Evolutionary conservation across 495 filamentous ascomycete genomes (phyloP).

Genomic region (Neurospora intermedia): DNA sequence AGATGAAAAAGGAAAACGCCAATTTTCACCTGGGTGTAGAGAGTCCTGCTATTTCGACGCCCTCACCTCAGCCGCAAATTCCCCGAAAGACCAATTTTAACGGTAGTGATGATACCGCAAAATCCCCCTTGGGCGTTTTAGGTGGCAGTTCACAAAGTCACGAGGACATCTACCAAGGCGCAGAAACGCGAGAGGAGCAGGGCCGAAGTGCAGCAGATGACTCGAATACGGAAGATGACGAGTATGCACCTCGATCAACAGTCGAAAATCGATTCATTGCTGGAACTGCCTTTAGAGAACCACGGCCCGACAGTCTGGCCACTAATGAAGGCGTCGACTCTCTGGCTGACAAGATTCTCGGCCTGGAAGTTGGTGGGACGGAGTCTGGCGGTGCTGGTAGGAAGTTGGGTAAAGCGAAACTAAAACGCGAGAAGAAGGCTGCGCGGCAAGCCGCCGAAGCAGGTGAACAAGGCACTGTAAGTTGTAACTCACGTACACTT

Average conservation of each 20-base stretch:
- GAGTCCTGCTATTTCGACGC: slow-evolving; percentile 17
- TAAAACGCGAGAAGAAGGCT: slow-evolving; percentile 73
- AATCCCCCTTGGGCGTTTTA: neutral
- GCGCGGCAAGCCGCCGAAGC: slow-evolving; percentile 43
- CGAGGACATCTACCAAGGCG: neutral
- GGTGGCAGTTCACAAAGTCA: neutral
- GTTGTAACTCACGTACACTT: slow-evolving; percentile 3
- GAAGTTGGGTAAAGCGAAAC: slow-evolving; percentile 78
- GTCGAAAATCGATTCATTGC: slow-evolving; percentile 28
- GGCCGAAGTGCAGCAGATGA: neutral
- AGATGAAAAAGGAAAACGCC: slow-evolving; percentile 73
- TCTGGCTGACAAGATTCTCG: slow-evolving; percentile 5
- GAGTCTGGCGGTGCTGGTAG: slow-evolving; percentile 15
- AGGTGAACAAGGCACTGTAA: slow-evolving; percentile 26
- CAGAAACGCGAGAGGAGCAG: neutral
- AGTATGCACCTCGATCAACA: slow-evolving; percentile 32
- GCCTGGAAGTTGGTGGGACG: slow-evolving; percentile 8
- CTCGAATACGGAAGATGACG: slow-evolving; percentile 24
- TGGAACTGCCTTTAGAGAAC: neutral
- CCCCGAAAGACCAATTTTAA: neutral
- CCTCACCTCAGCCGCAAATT: slow-evolving; percentile 32
- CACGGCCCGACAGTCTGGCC: neutral
- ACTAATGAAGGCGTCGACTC: slow-evolving; percentile 3
- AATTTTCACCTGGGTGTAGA: slow-evolving; percentile 41
- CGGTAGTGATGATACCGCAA: neutral